These are phyloP conservation scores for Penicillium psychrosexuale DNA, from an alignment of 2,329 filamentous ascomycete species.

Conservation along the genomic window DNA sequence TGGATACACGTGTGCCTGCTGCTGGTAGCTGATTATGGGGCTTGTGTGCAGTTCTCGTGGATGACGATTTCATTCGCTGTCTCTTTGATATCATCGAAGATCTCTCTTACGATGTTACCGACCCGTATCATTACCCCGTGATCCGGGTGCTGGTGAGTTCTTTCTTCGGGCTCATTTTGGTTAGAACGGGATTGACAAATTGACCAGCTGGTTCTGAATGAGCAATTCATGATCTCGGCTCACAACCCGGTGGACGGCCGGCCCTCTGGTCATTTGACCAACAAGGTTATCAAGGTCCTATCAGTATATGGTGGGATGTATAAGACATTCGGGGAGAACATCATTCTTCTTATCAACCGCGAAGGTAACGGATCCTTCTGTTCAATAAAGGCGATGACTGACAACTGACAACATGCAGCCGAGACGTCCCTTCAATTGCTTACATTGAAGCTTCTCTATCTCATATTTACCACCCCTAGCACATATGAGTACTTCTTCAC, in stretches of 20 bases:
- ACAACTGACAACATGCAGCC: constrained; percentile 42
- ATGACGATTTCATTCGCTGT: constrained; percentile 77
- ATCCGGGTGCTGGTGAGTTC: constrained; percentile 80
- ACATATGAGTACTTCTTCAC: constrained; percentile 99
- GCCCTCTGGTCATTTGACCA: constrained; percentile 64
- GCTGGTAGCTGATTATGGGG: constrained; percentile 5
- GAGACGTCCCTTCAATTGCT: constrained; percentile 91
- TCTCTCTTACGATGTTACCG: constrained; percentile 78
- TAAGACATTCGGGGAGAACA: constrained; percentile 95
- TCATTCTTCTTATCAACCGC: constrained; percentile 90
- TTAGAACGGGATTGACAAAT: neutral
- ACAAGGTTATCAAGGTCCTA: constrained; percentile 88
- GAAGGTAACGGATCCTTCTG: constrained; percentile 56
- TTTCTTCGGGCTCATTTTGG: neutral
- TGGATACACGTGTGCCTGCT: neutral
- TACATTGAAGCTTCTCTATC: constrained; percentile 93
- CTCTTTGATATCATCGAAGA: constrained; percentile 86
- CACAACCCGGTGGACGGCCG: constrained; percentile 49
- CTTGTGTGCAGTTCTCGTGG: constrained; percentile 50
- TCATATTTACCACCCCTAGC: constrained; percentile 85
- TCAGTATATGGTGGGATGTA: constrained; percentile 76
- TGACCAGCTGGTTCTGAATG: constrained; percentile 81
- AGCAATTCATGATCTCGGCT: constrained; percentile 89
- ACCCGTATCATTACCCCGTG: constrained; percentile 93
- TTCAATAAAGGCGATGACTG: constrained; percentile 6